phyloP scores from a whole-genome alignment of 1,284 basidiomycete genomes.

The Cutaneotrichosporon cutaneum region DNA sequence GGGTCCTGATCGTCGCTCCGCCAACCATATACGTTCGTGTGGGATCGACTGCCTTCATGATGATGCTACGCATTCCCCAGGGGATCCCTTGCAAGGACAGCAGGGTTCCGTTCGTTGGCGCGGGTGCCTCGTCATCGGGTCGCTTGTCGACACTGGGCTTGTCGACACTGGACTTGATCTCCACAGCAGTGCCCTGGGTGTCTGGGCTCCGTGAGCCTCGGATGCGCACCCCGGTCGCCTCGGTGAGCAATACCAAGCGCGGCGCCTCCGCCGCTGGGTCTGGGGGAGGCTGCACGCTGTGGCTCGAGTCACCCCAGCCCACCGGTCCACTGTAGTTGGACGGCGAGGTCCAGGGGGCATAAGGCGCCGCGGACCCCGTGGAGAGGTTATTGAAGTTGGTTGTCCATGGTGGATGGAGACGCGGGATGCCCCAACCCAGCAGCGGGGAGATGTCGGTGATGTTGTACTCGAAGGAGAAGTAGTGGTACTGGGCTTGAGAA shows the following conservation, averaged over 20 bases:
- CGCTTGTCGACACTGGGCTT: neutral
- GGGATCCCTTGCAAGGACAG: neutral
- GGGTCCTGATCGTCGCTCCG: neutral
- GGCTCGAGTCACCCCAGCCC: neutral
- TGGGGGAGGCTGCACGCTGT: neutral
- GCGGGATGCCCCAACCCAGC: neutral
- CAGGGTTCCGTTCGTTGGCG: neutral
- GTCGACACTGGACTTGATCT: neutral
- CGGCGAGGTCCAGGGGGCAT: neutral
- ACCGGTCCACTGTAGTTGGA: neutral
- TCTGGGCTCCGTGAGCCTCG: neutral
- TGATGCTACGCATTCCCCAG: neutral
- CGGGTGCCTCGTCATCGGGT: neutral
- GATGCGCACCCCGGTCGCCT: neutral
- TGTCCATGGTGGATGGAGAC: neutral
- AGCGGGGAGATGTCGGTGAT: neutral
- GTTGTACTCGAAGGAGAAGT: conserved; percentile 1
- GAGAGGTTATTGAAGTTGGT: neutral
- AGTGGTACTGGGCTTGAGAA: neutral
- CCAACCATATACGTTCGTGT: neutral
- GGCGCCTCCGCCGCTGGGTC: neutral
- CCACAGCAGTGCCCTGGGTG: neutral
- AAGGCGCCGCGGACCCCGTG: neutral
- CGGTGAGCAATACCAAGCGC: neutral
- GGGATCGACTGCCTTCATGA: neutral